A percentile compares a stretch with the other conserved stretches of the same genome.
phyloP scores from a whole-genome alignment of 768 basidiomycete species.

The Lentinula guzmanii region DNA sequence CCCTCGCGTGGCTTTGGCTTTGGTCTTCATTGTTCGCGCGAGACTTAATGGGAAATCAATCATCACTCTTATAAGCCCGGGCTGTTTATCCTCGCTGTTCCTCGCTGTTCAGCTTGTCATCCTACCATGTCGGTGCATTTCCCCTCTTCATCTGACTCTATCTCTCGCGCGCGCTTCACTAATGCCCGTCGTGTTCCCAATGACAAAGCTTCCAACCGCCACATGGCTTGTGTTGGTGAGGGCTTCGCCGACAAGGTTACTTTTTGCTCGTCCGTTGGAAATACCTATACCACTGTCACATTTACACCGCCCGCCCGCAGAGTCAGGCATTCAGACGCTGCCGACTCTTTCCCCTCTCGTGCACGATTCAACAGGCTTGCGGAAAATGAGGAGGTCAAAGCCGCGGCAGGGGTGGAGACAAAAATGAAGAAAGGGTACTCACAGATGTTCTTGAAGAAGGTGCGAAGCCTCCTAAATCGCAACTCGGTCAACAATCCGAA shows the following conservation, averaged over 20 bases:
- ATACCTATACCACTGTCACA: not conserved
- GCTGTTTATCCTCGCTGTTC: not conserved
- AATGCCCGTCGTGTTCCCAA: not conserved
- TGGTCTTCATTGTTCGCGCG: not conserved
- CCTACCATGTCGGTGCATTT: not conserved
- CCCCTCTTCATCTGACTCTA: not conserved
- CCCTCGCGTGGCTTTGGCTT: not conserved
- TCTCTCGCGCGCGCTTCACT: not conserved
- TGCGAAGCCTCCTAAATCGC: not conserved
- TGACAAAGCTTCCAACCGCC: not conserved
- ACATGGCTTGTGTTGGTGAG: not conserved
- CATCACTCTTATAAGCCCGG: not conserved
- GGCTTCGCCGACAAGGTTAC: not conserved
- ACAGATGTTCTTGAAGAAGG: not conserved
- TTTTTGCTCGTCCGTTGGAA: not conserved
- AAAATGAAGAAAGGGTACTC: not conserved
- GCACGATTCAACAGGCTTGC: not conserved
- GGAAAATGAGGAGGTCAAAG: not conserved
- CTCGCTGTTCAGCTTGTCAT: not conserved
- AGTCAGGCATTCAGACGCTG: not conserved
- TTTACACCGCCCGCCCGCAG: not conserved
- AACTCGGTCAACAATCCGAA: not conserved
- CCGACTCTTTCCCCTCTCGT: not conserved
- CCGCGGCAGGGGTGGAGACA: not conserved
- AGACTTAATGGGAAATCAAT: not conserved